Conservation (phyloP, 2,329 filamentous ascomycete genomes). For the Fusarium sp. region DNA sequence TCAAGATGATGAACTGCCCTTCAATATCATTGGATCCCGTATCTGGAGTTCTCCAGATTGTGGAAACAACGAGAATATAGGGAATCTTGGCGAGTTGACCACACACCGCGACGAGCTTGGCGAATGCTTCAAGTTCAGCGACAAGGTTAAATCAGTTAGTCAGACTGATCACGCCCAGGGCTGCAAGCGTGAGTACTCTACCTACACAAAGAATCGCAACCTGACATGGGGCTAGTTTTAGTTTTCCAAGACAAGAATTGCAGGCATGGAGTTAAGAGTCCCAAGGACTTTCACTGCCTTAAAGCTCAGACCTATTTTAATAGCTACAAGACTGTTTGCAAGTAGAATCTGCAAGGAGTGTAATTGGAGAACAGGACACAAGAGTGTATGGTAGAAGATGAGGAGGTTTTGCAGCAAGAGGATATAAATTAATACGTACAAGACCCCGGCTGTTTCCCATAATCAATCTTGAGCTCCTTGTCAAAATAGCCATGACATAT, state of each 20-base stretch:
- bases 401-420: background rate
- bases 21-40: constrained; percentile 12
- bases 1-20: background rate
- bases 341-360: background rate
- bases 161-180: background rate
- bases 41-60: constrained; percentile 14
- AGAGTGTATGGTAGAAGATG: fast-evolving
- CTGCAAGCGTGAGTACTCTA: constrained; percentile 2
- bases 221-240: background rate
- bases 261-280: background rate
- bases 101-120: constrained; percentile 4
- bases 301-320: background rate
- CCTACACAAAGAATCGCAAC: fast-evolving
- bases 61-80: background rate
- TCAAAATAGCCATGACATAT: background rate
- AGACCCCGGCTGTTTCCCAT: background rate
- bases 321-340: background rate
- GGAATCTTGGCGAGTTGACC: constrained; percentile 8
- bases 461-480: background rate
- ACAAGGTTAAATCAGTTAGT: constrained; percentile 16
- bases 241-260: background rate
- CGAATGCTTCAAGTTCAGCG: constrained; percentile 11
- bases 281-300: background rate
- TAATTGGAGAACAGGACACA: fast-evolving
- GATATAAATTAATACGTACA: fast-evolving